phyloP scores from a whole-genome alignment of 2,329 filamentous ascomycete species.

The Orbilia oligospora region DNA sequence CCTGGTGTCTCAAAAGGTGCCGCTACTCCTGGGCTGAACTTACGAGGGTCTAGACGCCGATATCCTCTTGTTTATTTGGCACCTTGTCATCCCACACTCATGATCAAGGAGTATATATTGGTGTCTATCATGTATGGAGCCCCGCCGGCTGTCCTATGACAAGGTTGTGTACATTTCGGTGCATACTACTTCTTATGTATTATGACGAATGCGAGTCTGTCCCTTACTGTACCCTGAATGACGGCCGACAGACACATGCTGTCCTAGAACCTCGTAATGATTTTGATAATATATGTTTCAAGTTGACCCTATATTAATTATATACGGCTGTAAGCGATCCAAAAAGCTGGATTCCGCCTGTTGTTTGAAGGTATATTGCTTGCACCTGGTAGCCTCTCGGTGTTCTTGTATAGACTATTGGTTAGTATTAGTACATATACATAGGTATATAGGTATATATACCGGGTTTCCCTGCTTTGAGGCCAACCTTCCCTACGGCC shows the following conservation, averaged over 20 bases:
- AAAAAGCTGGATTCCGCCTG: conserved; percentile 21
- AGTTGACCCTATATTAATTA: conserved; percentile 24
- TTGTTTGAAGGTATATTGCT: conserved; percentile 29
- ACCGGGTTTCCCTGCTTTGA: conserved; percentile 41
- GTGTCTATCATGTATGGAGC: conserved; percentile 8
- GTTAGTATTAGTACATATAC: conserved; percentile 28
- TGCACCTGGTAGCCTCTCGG: conserved; percentile 19
- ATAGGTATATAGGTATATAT: conserved; percentile 61
- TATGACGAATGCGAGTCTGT: conserved; percentile 15
- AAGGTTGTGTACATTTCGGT: conserved; percentile 41
- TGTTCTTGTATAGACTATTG: conserved; percentile 32
- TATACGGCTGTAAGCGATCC: conserved; percentile 59
- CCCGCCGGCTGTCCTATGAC: conserved; percentile 1
- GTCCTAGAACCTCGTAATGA: conserved; percentile 31
- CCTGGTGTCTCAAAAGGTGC: conserved; percentile 1
- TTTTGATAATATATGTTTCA: conserved; percentile 42
- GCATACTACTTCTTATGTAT: conserved; percentile 17
- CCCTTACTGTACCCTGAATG: conserved; percentile 18
- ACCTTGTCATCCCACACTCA: conserved; percentile 53
- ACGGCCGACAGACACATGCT: conserved; percentile 33
- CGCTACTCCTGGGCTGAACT: conserved; percentile 7
- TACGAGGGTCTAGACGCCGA: conserved; percentile 42
- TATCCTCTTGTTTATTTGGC: conserved; percentile 21
- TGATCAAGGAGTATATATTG: not conserved
- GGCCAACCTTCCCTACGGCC: conserved; percentile 2